phyloP scores from a whole-genome alignment of 2,329 filamentous ascomycete genomes.

The Capronia coronata region DNA sequence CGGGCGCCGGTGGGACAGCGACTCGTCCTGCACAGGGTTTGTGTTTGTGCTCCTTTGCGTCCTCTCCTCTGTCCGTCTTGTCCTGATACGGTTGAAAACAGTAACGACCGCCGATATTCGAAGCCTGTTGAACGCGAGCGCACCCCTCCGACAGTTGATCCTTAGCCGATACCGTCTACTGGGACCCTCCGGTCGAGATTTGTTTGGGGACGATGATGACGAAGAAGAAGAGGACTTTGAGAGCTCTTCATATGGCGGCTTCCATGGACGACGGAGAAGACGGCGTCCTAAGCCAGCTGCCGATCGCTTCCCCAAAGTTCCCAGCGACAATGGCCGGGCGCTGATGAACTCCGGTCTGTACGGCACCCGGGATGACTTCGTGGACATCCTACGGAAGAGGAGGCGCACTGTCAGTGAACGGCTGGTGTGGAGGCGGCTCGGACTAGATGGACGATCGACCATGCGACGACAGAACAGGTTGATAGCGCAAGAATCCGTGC shows the following conservation, averaged over 20 bases:
- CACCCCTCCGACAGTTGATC: conserved; percentile 48
- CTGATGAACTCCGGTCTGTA: conserved; percentile 80
- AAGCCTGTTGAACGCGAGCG: conserved; percentile 28
- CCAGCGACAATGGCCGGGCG: conserved; percentile 66
- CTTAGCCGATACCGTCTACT: conserved; percentile 27
- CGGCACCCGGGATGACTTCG: conserved; percentile 58
- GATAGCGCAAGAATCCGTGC: conserved; percentile 67
- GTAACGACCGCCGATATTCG: conserved; percentile 22
- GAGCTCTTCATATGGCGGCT: conserved; percentile 27
- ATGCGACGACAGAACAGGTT: conserved; percentile 58
- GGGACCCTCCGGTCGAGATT: conserved; percentile 33
- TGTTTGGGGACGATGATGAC: conserved; percentile 33
- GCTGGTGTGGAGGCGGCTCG: conserved; percentile 76
- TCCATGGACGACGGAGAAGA: conserved; percentile 39
- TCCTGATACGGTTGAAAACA: conserved; percentile 3
- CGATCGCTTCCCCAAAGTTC: conserved; percentile 70
- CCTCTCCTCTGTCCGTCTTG: neutral
- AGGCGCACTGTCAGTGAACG: conserved; percentile 58
- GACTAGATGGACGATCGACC: conserved; percentile 49
- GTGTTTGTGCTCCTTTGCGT: conserved; percentile 1
- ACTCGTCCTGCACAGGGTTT: conserved; percentile 17
- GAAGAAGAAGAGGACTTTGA: conserved; percentile 31
- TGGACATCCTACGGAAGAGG: conserved; percentile 48
- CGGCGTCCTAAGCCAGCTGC: conserved; percentile 41
- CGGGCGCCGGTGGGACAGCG: conserved; percentile 6